phyloP scores from a whole-genome alignment of 371 early-diverging fungal genomes.

The Apophysomyces ossiformis region DNA sequence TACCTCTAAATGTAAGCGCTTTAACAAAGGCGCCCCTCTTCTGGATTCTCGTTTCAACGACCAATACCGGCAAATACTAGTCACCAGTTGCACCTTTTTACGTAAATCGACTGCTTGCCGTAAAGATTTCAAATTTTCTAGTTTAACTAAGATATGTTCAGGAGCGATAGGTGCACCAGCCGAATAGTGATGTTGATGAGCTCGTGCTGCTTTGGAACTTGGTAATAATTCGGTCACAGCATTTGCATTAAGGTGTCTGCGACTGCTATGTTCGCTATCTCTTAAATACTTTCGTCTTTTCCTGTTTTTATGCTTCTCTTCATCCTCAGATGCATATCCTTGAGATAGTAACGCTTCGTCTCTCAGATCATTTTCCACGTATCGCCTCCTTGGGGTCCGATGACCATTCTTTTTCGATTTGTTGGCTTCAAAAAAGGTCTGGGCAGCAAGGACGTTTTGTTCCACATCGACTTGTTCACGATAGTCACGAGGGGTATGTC shows the following conservation, averaged over 20 bases:
- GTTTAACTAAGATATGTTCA: conserved; percentile 64
- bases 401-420: conserved; percentile 14
- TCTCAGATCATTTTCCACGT: conserved; percentile 47
- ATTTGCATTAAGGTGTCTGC: neutral
- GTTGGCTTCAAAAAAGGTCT: conserved; percentile 34
- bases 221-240: conserved; percentile 42
- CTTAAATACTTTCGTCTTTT: conserved; percentile 12
- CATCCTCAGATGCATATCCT: conserved; percentile 27
- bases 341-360: conserved; percentile 13
- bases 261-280: conserved; percentile 9
- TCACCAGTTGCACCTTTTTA: conserved; percentile 62
- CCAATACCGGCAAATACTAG: conserved; percentile 89
- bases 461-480: conserved; percentile 61
- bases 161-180: conserved; percentile 74
- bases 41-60: conserved; percentile 87
- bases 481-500: conserved; percentile 81
- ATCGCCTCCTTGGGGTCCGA: conserved; percentile 33
- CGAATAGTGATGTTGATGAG: conserved; percentile 62
- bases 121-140: conserved; percentile 55
- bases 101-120: conserved; percentile 45
- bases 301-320: conserved; percentile 24
- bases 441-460: conserved; percentile 38
- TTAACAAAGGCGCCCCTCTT: conserved; percentile 91
- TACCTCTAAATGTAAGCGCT: conserved; percentile 93
- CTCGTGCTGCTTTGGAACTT: conserved; percentile 63